Evolutionary conservation across 169 alveolate genomes (phyloP), one percentile per base, ranked within the genome.

Genomic region (Plasmodium sp.): DNA sequence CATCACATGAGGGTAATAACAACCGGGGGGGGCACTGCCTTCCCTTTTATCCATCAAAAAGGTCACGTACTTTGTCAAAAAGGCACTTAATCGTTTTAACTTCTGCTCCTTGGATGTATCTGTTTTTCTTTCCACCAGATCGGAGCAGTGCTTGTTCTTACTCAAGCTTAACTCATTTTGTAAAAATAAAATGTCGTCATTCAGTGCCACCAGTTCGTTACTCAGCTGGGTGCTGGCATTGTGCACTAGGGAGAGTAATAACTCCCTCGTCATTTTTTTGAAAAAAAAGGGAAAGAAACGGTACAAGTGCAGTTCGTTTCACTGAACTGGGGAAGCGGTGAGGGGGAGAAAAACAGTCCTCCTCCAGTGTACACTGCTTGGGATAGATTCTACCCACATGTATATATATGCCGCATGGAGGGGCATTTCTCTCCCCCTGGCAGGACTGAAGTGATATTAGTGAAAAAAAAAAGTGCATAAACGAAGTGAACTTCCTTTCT

Each of bases 191-290:
- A 90, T 90, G 54, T 90, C 94, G 34, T 90, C 90, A 31, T 27
- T 56, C 33, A 88, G 34, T 80, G 81, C 91, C 16, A 39, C 36
- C 54, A 88, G 43, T 80, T 88, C 94, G 58, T 58, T 80, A 27
- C 34, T 88, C 73, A 88, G 27, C 36, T 88, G 86, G 9, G 82
- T 81, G 12, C 54, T 88, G 41, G 84, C 94, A 88, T 88, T 81
- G 51, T 88, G 90, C 9, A 58, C 84, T 79, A 88, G 74, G 43
- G 91, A 51, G 43, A 88, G 79, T 31, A 88, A 22, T 58, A 88
- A 62, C 14, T 81, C 72, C 36, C 79, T 88, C 14, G 39, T 67
- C 94, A 88, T 88, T 58, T 84, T 84, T 22, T 45, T 84, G n/a
- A 34, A 16, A 75, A 75, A 34, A 22, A 16, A 0, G 45, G 27